Base-by-base conservation (phyloP, 768 basidiomycete genomes). In the Mycena albidolilacea region DNA sequence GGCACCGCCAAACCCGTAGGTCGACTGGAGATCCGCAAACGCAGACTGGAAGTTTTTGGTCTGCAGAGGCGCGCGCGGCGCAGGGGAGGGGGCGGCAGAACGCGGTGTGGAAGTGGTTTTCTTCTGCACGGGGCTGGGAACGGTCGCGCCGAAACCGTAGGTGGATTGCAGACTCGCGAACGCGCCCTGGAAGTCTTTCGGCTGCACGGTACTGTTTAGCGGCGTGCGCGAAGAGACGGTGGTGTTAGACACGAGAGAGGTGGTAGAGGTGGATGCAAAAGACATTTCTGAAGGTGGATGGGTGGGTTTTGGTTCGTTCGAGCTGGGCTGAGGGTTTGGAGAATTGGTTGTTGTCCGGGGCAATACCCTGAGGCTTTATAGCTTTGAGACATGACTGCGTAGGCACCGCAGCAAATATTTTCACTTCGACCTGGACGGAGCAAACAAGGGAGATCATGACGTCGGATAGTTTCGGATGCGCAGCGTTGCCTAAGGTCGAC, bases 121-220 rank as follows among this genome's bases (percentile, higher is more conserved):
- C 30, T 30, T 30, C 30, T 30, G 30, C 30, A 30, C 30, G 30
- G 30, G 30, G 30, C 17, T 68, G 30, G 69, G 69, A 8, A 65
- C 66, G 15, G 58, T 11, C 23, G 48, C 69, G 46, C 5, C 19
- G 30, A 68, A 71, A 14, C 73, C 70, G 62, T 63, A 71, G 44
- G 70, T 67, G 15, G 73, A 75, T 55, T 75, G 73, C n/a, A 75
- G 73, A 21, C 48, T 17, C 30, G 70, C 62, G 17, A 75, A 71
- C 21, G 62, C 73, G 48, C 66, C 44, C 30, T 48, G 44, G 48
- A 68, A 73, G 62, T 73, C 71, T 37, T 73, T 73, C 55, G 44
- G 8, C 62, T 48, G 37, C 44, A 12, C 54, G 59, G 55, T 37
- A 30, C 52, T 35, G 41, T 43, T 60, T 19, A 66, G 60, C 4